phyloP scores from a whole-genome alignment of 495 filamentous ascomycete genomes.

The Lentithecium fluviatile region DNA sequence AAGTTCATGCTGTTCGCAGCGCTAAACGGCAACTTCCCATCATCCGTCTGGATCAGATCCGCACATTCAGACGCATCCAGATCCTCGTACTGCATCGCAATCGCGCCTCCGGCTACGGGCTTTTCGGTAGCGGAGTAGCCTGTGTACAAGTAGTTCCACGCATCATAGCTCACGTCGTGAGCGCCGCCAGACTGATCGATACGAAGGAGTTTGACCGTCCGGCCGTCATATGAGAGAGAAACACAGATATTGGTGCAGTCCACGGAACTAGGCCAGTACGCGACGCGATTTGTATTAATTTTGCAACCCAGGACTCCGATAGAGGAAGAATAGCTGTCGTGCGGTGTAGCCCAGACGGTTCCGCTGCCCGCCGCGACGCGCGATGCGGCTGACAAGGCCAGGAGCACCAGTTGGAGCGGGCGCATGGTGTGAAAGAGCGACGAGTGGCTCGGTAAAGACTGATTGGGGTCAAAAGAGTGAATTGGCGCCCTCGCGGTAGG shows the following conservation, averaged over 20 bases:
- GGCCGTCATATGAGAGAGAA: neutral
- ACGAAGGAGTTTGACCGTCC: constrained; percentile 1
- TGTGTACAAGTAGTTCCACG: constrained; percentile 7
- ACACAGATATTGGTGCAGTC: constrained; percentile 3
- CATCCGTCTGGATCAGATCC: neutral
- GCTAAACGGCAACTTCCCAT: constrained; percentile 1
- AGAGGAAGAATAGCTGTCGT: constrained; percentile 7
- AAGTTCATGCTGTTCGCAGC: constrained; percentile 5
- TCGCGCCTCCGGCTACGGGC: neutral
- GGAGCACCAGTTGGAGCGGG: neutral
- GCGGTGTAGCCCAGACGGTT: constrained; percentile 5
- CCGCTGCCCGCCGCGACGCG: neutral
- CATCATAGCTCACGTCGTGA: constrained; percentile 5
- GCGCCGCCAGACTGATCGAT: constrained; percentile 8
- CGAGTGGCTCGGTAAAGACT: too few relatives aligned
- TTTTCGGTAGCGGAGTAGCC: constrained; percentile 1
- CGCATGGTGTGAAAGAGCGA: neutral
- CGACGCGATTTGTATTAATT: constrained; percentile 2
- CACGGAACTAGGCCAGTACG: neutral
- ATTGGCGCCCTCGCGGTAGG: too few relatives aligned
- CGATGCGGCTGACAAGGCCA: neutral
- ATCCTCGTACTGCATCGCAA: constrained; percentile 1
- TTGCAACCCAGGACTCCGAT: constrained; percentile 14
- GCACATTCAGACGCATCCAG: neutral
- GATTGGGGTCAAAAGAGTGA: too few relatives aligned